These are phyloP conservation scores for Hanseniaspora taiwanica DNA, from an alignment of 805 yeast species.

Conservation along the genomic window DNA sequence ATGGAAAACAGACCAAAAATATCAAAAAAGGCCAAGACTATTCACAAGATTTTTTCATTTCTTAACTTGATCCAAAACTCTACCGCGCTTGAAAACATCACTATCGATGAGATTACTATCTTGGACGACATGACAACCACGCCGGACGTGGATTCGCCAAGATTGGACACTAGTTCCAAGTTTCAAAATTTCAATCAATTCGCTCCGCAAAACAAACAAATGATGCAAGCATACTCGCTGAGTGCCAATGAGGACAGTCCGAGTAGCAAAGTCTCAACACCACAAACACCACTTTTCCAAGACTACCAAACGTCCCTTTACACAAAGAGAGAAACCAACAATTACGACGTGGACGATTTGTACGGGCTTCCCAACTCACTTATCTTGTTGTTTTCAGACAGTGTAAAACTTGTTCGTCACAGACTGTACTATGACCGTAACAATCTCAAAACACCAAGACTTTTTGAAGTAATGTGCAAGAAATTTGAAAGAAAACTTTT, in stretches of 20 bases:
- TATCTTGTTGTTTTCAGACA: slow-evolving; percentile 57
- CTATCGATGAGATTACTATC: slow-evolving; percentile 17
- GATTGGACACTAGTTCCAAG: slow-evolving; percentile 26
- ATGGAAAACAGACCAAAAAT: slow-evolving; percentile 51
- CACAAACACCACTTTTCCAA: slow-evolving; percentile 26
- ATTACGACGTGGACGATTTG: slow-evolving; percentile 54
- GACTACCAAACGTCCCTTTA: background rate
- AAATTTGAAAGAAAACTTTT: slow-evolving; percentile 37
- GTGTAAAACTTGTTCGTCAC: slow-evolving; percentile 51
- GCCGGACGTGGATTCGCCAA: too few species aligned
- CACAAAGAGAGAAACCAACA: slow-evolving; percentile 32
- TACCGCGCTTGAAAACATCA: slow-evolving; percentile 29
- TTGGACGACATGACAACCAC: slow-evolving; percentile 8
- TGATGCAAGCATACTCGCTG: background rate
- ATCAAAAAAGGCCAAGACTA: slow-evolving; percentile 60
- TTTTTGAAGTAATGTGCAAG: slow-evolving; percentile 13
- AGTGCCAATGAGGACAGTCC: background rate
- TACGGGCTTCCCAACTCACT: slow-evolving; percentile 79
- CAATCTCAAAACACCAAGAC: slow-evolving; percentile 13
- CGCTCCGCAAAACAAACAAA: slow-evolving; percentile 11
- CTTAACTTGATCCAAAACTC: slow-evolving; percentile 67
- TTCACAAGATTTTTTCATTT: slow-evolving; percentile 69
- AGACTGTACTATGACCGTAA: slow-evolving; percentile 34
- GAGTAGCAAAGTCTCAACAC: slow-evolving; percentile 7
- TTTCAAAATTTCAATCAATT: slow-evolving; percentile 12